A percentile compares a stretch with the other conserved stretches of the same genome.
These are phyloP conservation scores for Parmales sp. DNA, from an alignment of 108 stramenopile species.

Conservation along the genomic window DNA sequence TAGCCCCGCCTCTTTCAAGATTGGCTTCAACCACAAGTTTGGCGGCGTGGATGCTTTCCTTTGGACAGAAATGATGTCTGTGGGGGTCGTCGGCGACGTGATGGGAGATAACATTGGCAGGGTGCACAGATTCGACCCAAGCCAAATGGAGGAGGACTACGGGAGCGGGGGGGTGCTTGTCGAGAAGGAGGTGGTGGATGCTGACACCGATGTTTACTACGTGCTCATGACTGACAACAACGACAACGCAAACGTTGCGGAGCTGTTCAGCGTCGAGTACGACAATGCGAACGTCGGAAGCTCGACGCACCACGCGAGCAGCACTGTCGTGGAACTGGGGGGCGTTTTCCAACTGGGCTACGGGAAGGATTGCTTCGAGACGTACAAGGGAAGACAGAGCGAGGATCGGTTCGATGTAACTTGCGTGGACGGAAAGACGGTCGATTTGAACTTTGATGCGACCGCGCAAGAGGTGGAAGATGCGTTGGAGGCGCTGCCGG, in stretches of 20 bases:
- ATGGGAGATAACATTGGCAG: background rate
- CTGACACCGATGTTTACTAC: conserved; percentile 12
- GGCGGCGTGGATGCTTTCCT: background rate
- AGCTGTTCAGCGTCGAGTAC: conserved; percentile 1
- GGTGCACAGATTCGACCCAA: background rate
- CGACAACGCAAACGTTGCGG: background rate
- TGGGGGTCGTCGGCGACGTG: background rate
- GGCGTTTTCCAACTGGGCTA: conserved; percentile 27
- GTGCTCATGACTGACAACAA: conserved; percentile 17
- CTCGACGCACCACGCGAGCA: conserved; percentile 3
- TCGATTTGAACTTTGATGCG: conserved; percentile 13
- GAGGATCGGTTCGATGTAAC: background rate
- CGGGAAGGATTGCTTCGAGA: conserved; percentile 3
- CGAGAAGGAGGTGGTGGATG: background rate
- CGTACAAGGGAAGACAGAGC: background rate
- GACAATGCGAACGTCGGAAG: background rate
- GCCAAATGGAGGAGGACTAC: background rate
- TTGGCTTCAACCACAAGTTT: background rate
- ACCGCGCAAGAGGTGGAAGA: conserved; percentile 28
- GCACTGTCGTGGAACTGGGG: conserved; percentile 15
- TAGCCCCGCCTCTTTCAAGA: background rate
- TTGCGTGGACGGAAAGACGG: conserved; percentile 17
- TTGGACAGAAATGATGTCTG: background rate
- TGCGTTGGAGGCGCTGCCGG: conserved; percentile 20
- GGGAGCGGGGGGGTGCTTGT: background rate